Base-by-base conservation (phyloP, 2,329 filamentous ascomycete genomes). In the Fusarium mundagurra region DNA sequence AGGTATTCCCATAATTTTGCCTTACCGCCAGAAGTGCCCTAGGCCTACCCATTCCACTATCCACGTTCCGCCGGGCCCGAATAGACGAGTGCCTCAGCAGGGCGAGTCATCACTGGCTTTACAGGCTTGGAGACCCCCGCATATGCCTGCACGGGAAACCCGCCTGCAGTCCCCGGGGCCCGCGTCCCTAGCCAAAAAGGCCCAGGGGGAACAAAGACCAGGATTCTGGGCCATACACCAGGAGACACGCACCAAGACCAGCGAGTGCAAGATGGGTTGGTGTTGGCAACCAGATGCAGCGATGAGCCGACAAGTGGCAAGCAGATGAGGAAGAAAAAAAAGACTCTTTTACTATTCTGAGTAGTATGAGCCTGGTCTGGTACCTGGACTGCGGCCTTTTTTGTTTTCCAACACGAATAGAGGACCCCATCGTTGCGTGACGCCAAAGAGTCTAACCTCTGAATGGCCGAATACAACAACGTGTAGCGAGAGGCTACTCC, bases 261-360 rank as follows among this genome's bases (percentile, higher is more conserved):
- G 50, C 33, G 50, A 53, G 69, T 76, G 73, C 72, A 74, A 64
- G 43, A 60, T 50, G 43, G 43, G 57, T 60, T 60, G 57, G 57
- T 50, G 74, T 73, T 77, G 76, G 68, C 75, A 73, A 64, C 73
- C 71, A 77, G 63, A 73, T 78, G 77, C 76, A 75, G 71, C 75
- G 75, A 77, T 79, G 76, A 79, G 77, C 75, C 77, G 76, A 76
- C 77, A 76, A 73, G 75, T 78, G 76, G 76, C 75, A 71, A 76
- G 71, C 67, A 72, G 67, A 61, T 11, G 45, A 4, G 4, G 16
- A 6, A n/a, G n/a, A 12, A 24, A 51, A 54, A 76, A 67, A 61
- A 67, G 29, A 31, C 24, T 60, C 27, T 22, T 38, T 64, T n/a
- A 22, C 48, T 38, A 29, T 24, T 45, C 24, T 24, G 53, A 45